Evolutionary conservation across 768 basidiomycete genomes (phyloP).

Genomic region (Gymnopilus junonius): DNA sequence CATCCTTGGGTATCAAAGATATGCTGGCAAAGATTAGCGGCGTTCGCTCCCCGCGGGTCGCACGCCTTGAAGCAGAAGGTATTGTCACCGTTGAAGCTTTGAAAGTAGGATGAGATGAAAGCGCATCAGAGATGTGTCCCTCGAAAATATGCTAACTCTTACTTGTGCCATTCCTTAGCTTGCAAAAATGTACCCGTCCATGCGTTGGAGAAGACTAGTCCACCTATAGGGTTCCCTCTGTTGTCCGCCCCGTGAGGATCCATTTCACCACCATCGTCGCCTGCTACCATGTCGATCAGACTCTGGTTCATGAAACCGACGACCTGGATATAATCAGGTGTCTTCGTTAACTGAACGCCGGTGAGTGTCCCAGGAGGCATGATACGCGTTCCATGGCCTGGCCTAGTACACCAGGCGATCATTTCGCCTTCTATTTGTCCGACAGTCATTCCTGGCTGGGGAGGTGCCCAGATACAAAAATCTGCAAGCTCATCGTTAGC

Average conservation of each 20-base stretch:
- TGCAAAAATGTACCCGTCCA: constrained; percentile 56
- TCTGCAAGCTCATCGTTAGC: constrained; percentile 41
- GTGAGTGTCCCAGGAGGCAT: constrained; percentile 67
- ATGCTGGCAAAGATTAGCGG: constrained; percentile 67
- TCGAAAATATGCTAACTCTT: constrained; percentile 23
- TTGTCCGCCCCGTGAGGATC: constrained; percentile 76
- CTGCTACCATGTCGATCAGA: constrained; percentile 52
- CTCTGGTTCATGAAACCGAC: constrained; percentile 71
- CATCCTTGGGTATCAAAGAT: constrained; percentile 79
- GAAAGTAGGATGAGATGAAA: not conserved
- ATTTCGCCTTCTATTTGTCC: constrained; percentile 73
- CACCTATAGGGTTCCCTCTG: constrained; percentile 82
- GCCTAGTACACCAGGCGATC: constrained; percentile 80
- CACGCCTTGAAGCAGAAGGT: constrained; percentile 77
- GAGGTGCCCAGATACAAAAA: constrained; percentile 73
- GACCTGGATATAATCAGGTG: constrained; percentile 66
- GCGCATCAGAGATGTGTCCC: not conserved
- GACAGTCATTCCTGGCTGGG: constrained; percentile 54
- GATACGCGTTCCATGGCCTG: constrained; percentile 69
- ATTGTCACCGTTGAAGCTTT: constrained; percentile 71
- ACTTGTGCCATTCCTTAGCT: constrained; percentile 75
- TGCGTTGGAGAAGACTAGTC: constrained; percentile 64
- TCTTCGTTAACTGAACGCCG: constrained; percentile 69
- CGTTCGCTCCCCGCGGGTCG: constrained; percentile 57
- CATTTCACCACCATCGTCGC: constrained; percentile 78